Conservation (phyloP, 139 green algal genomes). For the Spirogloea muscicola region DNA sequence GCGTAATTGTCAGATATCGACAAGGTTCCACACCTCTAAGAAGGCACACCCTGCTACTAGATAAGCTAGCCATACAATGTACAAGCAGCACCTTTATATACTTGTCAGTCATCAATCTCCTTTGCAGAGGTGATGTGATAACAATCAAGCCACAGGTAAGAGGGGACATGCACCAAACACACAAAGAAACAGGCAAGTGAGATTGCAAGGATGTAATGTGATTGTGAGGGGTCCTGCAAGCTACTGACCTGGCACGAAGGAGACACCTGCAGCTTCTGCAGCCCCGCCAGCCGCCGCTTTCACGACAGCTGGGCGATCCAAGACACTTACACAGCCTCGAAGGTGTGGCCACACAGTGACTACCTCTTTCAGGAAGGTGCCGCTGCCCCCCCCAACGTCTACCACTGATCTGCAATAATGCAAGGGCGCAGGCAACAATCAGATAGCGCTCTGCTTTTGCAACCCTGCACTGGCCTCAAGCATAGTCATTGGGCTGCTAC, state of each 20-base stretch:
- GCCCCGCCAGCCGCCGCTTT: background rate
- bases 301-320: background rate
- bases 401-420: constrained; percentile 1
- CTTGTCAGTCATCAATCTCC: background rate
- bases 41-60: too few relatives aligned
- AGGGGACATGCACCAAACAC: too few relatives aligned
- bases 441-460: too few relatives aligned
- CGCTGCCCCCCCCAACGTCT: background rate
- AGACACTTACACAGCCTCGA: background rate
- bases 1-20: too few relatives aligned
- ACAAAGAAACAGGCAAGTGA: background rate
- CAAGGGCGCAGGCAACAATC: background rate
- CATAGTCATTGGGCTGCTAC: too few relatives aligned
- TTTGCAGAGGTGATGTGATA: too few relatives aligned
- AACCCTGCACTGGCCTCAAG: too few relatives aligned
- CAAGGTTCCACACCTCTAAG: too few relatives aligned
- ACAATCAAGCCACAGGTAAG: too few relatives aligned
- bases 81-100: background rate
- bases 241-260: background rate
- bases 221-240: too few relatives aligned
- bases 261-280: background rate
- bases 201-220: background rate
- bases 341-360: background rate
- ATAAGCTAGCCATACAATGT: too few relatives aligned
- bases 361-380: background rate